phyloP scores from a whole-genome alignment of 2,329 filamentous ascomycete species.

The Magnaporthiopsis rhizophila region DNA sequence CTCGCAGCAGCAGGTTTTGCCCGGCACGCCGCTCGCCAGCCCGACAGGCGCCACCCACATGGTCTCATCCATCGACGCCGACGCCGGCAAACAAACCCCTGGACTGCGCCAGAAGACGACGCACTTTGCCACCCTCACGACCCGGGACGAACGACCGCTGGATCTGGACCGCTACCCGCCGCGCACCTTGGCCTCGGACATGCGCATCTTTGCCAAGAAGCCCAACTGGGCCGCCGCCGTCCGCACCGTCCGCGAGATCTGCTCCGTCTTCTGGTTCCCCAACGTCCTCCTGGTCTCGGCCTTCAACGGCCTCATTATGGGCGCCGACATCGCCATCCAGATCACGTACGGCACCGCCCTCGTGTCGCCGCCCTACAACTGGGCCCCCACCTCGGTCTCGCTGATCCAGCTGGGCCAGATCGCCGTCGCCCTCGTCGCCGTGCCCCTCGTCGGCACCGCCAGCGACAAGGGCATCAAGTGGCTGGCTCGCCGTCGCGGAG shows the following conservation, averaged over 20 bases:
- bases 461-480: conserved; percentile 28
- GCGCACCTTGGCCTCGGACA: conserved; percentile 9
- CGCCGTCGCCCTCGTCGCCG: conserved; percentile 22
- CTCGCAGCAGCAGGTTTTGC: too few relatives aligned
- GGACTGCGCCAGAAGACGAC: neutral
- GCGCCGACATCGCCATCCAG: conserved; percentile 33
- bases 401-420: conserved; percentile 31
- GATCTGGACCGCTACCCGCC: conserved; percentile 9
- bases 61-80: neutral
- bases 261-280: conserved; percentile 8
- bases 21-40: neutral
- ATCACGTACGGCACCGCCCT: conserved; percentile 31
- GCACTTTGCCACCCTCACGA: conserved; percentile 1
- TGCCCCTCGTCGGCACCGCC: conserved; percentile 30
- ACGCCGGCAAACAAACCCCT: neutral
- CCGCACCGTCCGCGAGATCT: conserved; percentile 8
- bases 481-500: conserved; percentile 25
- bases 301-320: conserved; percentile 13
- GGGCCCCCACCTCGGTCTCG: conserved; percentile 23
- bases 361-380: conserved; percentile 26
- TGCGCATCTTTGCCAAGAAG: conserved; percentile 10
- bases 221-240: conserved; percentile 10
- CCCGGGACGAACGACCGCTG: conserved; percentile 1
- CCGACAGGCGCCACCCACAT: neutral
- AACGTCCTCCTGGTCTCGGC: conserved; percentile 7